Evolutionary conservation across 495 filamentous ascomycete species (phyloP), one percentile per base, ranked within the genome.

Genomic region (Neurospora sp.): DNA sequence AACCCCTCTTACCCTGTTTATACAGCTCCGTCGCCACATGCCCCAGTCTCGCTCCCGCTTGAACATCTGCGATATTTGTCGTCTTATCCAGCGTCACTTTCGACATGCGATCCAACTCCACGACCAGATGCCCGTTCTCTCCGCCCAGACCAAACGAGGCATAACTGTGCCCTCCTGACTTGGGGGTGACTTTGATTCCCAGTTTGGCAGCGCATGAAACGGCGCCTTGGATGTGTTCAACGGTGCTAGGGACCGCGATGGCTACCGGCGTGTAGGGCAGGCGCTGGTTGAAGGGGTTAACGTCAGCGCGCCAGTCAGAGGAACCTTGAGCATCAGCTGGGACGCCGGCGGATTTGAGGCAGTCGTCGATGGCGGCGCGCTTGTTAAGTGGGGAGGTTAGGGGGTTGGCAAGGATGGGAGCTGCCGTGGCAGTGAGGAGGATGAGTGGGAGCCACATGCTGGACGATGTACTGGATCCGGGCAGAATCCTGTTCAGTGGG

Each of bases 151-250:
- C 84, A 14, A 84, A 80, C 22, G 82, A 84, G 5, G 80, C 84
- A 71, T 86, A 85, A 70, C 82, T 84, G 75, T 86, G 84, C 3
- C 84, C 84, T 65, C 84, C 84, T 38, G 79, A 81, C 74, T 84
- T 86, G 35, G 83, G 72, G 9, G 75, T 82, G 9, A 83, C 82
- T 73, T 85, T 84, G 16, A 84, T 78, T 5, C 81, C 83, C 27
- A 80, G 72, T 77, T 82, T 78, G 12, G 76, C 75, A 27, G 80
- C 83, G 45, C 83, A 85, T n/a, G 79, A 75, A 18, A 86, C 81
- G 22, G 84, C 82, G 12, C 73, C 80, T 45, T 81, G 79, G n/a
- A 86, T 80, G 41, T 86, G 82, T 38, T 81, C 75, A 37, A 77
- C 74, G 20, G 79, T 82, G 9, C 79, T 82, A 1, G 84, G 82